Evolutionary conservation across 2,329 filamentous ascomycete species (phyloP).

Genomic region (Aspergillus ustus): DNA sequence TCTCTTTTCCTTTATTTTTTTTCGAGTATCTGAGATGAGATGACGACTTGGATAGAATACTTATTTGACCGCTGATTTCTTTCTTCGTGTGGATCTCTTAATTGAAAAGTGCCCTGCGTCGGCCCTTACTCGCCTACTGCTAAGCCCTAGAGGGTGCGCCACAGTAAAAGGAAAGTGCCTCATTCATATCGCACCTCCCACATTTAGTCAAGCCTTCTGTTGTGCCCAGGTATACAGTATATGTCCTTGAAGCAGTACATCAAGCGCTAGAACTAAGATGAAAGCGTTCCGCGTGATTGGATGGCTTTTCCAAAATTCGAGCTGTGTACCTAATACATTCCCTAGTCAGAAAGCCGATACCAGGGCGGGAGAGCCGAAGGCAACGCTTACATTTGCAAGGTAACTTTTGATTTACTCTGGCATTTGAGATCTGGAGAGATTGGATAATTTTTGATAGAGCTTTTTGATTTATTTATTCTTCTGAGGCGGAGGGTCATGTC

Average conservation of each 20-base stretch:
- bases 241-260: too few species aligned
- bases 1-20: background rate
- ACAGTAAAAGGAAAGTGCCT: background rate
- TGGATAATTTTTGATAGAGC: background rate
- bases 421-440: background rate
- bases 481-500: slow-evolving; percentile 17
- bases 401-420: background rate
- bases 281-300: too few species aligned
- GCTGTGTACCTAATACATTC: too few species aligned
- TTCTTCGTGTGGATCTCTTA: background rate
- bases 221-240: too few species aligned
- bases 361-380: too few species aligned
- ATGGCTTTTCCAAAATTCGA: too few species aligned
- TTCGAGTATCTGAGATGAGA: background rate
- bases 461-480: slow-evolving; percentile 1
- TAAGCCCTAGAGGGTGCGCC: too few species aligned
- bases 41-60: background rate
- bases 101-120: background rate
- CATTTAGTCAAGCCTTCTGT: background rate
- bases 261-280: too few species aligned
- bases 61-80: background rate
- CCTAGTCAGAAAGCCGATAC: too few species aligned
- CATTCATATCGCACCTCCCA: background rate
- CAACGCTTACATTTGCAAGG: too few species aligned
- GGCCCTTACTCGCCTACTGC: background rate